Conservation (phyloP, 768 basidiomycete species). For the Amanita jacksonii region DNA sequence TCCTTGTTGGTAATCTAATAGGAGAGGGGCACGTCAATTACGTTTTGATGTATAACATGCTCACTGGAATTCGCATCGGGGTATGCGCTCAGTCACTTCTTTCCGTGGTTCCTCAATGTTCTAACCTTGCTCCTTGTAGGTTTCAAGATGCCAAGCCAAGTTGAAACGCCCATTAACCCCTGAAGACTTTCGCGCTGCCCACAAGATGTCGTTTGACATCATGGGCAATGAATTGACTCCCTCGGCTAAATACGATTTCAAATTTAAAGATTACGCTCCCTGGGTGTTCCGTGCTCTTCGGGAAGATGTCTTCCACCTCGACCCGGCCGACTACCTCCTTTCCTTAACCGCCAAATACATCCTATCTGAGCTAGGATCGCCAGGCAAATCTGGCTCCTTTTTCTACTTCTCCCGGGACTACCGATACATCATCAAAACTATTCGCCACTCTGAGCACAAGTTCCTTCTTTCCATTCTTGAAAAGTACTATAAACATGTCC, state of each 20-base stretch:
- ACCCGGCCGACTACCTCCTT: conserved; percentile 95
- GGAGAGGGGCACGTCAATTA: conserved; percentile 99
- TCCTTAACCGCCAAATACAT: conserved; percentile 97
- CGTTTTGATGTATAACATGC: conserved; percentile 99
- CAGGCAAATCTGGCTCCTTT: conserved; percentile 97
- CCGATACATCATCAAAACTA: conserved; percentile 99
- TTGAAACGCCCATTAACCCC: conserved; percentile 74
- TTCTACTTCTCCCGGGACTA: conserved; percentile 99
- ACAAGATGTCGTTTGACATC: conserved; percentile 97
- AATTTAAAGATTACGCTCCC: conserved; percentile 99
- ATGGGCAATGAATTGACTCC: conserved; percentile 98
- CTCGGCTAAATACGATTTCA: conserved; percentile 97
- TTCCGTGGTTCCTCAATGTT: conserved; percentile 2
- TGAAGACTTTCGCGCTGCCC: conserved; percentile 80
- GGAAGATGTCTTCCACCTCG: conserved; percentile 89
- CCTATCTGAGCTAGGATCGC: conserved; percentile 93
- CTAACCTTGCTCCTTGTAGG: conserved; percentile 33
- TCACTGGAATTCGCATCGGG: conserved; percentile 94
- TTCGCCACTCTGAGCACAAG: conserved; percentile 89
- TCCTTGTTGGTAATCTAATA: conserved; percentile 89
- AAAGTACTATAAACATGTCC: conserved; percentile 78
- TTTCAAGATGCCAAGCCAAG: conserved; percentile 95
- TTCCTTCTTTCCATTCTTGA: conserved; percentile 81
- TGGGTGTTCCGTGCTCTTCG: conserved; percentile 96
- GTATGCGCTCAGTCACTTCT: conserved; percentile 35